Conservation (phyloP, 768 basidiomycete genomes). For the Leccinum pellstonianum region DNA sequence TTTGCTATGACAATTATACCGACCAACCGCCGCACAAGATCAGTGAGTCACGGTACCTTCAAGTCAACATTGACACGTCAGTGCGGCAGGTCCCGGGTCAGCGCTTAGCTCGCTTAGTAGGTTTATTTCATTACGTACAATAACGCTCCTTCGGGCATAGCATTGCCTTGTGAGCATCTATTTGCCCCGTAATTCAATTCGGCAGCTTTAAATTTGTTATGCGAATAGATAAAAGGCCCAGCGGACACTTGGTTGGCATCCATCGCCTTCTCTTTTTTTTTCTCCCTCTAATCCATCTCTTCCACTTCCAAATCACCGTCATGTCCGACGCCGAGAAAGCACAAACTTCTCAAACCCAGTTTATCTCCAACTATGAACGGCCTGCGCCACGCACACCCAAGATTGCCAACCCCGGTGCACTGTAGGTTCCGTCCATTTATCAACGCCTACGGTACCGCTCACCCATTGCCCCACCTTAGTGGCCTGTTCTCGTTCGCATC, state of each 20-base stretch:
- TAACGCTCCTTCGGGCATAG: not conserved
- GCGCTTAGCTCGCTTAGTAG: not conserved
- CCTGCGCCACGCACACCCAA: conserved; percentile 31
- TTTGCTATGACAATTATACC: not conserved
- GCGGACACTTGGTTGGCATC: not conserved
- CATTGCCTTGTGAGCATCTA: conserved; percentile 24
- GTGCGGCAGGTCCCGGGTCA: not conserved
- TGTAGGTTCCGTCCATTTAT: conserved; percentile 22
- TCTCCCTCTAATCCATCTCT: not conserved
- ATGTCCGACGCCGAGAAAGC: conserved; percentile 41
- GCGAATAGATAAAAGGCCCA: conserved; percentile 19
- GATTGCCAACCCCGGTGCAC: conserved; percentile 56
- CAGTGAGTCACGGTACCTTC: not conserved
- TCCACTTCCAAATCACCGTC: not conserved
- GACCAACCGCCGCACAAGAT: not conserved
- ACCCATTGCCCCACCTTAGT: conserved; percentile 33
- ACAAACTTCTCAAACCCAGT: conserved; percentile 19
- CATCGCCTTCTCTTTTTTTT: not conserved
- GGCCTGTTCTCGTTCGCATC: conserved; percentile 84
- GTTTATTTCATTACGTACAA: conserved; percentile 7
- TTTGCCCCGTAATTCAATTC: conserved; percentile 14
- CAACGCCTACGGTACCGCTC: no score
- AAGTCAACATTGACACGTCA: not conserved
- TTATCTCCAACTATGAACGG: conserved; percentile 15
- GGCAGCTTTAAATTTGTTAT: conserved; percentile 11